A percentile compares a stretch with the other conserved stretches of the same genome.
Evolutionary conservation across 78 protist species (phyloP).

Genomic region (Dictyostelium purpureum): DNA sequence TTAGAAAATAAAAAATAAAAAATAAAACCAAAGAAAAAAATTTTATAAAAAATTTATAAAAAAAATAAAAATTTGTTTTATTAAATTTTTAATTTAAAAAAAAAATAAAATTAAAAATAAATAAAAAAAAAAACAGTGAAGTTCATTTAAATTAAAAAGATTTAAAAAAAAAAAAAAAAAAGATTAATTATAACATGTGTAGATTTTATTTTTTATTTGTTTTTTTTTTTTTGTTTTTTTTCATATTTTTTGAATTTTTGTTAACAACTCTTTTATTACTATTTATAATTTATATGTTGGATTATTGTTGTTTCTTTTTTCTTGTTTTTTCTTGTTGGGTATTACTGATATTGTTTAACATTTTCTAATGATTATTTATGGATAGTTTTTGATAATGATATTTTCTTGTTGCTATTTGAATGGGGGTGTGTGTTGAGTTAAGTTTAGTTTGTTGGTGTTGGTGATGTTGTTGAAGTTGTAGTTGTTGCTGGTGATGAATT

Average conservation of each 20-base stretch:
- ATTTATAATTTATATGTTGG: no score
- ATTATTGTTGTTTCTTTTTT: no score
- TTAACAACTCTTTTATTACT: no score
- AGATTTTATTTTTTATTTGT: background rate
- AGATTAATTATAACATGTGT: background rate
- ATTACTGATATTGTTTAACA: no score
- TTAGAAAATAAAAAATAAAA: background rate
- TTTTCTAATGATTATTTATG: no score
- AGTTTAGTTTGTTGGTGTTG: background rate
- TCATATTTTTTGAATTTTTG: no score
- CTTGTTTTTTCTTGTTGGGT: no score
- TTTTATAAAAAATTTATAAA: no score
- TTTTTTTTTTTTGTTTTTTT: background rate
- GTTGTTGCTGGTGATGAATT: background rate
- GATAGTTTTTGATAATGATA: no score
- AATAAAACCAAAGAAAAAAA: background rate
- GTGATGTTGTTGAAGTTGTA: background rate
- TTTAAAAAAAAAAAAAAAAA: background rate
- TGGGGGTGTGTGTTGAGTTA: no score
- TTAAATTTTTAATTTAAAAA: background rate
- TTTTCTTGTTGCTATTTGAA: no score
- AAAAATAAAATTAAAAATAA: background rate
- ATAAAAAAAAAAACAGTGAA: background rate
- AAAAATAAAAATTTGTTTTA: background rate
- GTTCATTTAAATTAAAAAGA: background rate